Conservation (phyloP, 441 rosid genomes). For the Brassica hybrid region DNA sequence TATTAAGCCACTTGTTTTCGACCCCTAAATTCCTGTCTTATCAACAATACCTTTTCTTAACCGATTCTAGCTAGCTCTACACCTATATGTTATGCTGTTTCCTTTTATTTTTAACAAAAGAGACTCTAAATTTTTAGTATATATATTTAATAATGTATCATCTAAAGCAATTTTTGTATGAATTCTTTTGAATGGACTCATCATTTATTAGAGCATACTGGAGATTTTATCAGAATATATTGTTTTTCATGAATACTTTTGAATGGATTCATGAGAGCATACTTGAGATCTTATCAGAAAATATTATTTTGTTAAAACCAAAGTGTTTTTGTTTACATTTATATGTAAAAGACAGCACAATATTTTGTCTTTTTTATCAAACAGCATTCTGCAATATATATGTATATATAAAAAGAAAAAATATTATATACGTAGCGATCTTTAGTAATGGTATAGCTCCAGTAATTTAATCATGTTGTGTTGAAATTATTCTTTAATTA, state of each 20-base stretch:
- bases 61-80: conserved; percentile 25
- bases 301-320: neutral
- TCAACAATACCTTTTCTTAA: conserved; percentile 13
- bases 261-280: neutral
- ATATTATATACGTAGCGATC: neutral
- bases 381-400: neutral
- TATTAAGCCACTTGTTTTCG: neutral
- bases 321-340: neutral
- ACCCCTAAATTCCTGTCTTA: conserved; percentile 3
- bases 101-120: neutral
- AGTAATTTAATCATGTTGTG: neutral
- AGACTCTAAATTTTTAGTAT: neutral
- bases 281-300: neutral
- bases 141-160: neutral
- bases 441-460: neutral
- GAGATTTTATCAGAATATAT: neutral
- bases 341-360: neutral
- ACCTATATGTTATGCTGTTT: neutral
- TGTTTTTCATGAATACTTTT: neutral
- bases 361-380: neutral
- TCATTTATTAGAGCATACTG: neutral
- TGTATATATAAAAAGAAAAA: too few species aligned
- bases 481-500: neutral
- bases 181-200: neutral
- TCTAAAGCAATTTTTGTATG: neutral